phyloP scores from a whole-genome alignment of 2,329 filamentous ascomycete genomes.

The Claviceps sorghi region DNA sequence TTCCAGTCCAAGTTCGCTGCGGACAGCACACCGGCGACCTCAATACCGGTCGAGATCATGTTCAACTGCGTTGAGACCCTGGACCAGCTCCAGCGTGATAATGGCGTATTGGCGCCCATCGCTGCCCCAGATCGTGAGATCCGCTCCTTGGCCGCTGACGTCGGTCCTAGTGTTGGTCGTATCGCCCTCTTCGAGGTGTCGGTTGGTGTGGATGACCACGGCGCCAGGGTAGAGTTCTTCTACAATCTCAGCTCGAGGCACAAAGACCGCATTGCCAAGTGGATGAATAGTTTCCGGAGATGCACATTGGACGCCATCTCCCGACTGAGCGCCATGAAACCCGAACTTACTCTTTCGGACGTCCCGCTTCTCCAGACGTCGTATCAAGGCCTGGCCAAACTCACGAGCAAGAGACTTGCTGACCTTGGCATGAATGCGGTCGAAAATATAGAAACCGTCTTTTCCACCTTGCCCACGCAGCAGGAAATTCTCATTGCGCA shows the following conservation, averaged over 20 bases:
- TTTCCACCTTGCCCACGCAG: constrained; percentile 32
- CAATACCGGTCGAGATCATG: constrained; percentile 41
- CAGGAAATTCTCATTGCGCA: constrained; percentile 36
- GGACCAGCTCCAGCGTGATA: constrained; percentile 31
- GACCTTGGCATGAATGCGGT: constrained; percentile 26
- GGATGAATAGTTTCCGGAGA: constrained; percentile 33
- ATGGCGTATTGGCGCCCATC: constrained; percentile 35
- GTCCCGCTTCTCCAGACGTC: constrained; percentile 32
- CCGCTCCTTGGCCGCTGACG: constrained; percentile 26
- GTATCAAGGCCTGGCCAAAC: constrained; percentile 29
- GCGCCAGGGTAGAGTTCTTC: constrained; percentile 29
- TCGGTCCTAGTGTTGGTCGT: constrained; percentile 31
- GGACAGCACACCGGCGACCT: constrained; percentile 16
- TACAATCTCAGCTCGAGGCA: constrained; percentile 28
- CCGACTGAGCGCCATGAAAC: constrained; percentile 25
- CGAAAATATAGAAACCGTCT: constrained; percentile 33
- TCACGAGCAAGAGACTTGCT: constrained; percentile 28
- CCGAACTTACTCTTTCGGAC: constrained; percentile 35
- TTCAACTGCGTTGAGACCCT: constrained; percentile 40
- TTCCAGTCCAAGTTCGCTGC: constrained; percentile 32
- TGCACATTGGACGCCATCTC: constrained; percentile 30
- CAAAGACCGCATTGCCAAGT: constrained; percentile 28
- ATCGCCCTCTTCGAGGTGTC: constrained; percentile 37
- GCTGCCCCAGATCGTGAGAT: constrained; percentile 24
- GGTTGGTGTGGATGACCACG: constrained; percentile 28